phyloP scores from a whole-genome alignment of 2,329 filamentous ascomycete genomes.

The Colletotrichum phormii region DNA sequence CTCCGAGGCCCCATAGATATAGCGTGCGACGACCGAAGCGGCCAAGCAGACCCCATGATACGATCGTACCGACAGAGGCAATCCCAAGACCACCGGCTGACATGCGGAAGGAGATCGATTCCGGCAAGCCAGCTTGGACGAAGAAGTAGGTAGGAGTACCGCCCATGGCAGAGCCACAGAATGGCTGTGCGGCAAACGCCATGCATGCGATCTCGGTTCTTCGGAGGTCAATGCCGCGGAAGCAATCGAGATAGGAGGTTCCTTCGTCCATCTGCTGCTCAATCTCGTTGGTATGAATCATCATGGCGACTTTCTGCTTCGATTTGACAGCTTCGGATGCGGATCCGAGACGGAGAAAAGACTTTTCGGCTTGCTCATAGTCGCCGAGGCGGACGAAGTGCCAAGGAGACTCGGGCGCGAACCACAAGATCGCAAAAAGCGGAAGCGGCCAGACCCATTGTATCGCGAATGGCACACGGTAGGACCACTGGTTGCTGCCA shows the following conservation, averaged over 20 bases:
- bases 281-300: slow-evolving; percentile 39
- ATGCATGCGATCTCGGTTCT: slow-evolving; percentile 51
- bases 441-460: slow-evolving; percentile 42
- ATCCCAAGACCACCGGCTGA: slow-evolving; percentile 45
- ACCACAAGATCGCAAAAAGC: slow-evolving; percentile 19
- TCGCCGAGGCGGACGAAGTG: slow-evolving; percentile 16
- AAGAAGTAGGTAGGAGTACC: slow-evolving; percentile 49
- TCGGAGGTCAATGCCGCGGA: slow-evolving; percentile 54
- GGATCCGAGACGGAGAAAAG: slow-evolving; percentile 10
- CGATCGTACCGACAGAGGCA: slow-evolving; percentile 50
- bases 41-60: slow-evolving; percentile 57
- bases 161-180: slow-evolving; percentile 45
- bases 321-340: neutral
- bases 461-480: slow-evolving; percentile 42
- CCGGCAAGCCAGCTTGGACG: slow-evolving; percentile 45
- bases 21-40: slow-evolving; percentile 55
- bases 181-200: slow-evolving; percentile 47
- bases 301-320: slow-evolving; percentile 37
- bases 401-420: slow-evolving; percentile 27
- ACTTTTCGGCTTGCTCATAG: slow-evolving; percentile 8
- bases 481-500: slow-evolving; percentile 40
- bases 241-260: slow-evolving; percentile 56
- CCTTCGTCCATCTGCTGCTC: slow-evolving; percentile 45
- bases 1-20: slow-evolving; percentile 52
- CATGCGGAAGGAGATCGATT: slow-evolving; percentile 42